Evolutionary conservation across 768 basidiomycete genomes (phyloP), one percentile per base, ranked within the genome.

Genomic region (Clavaria fumosa): DNA sequence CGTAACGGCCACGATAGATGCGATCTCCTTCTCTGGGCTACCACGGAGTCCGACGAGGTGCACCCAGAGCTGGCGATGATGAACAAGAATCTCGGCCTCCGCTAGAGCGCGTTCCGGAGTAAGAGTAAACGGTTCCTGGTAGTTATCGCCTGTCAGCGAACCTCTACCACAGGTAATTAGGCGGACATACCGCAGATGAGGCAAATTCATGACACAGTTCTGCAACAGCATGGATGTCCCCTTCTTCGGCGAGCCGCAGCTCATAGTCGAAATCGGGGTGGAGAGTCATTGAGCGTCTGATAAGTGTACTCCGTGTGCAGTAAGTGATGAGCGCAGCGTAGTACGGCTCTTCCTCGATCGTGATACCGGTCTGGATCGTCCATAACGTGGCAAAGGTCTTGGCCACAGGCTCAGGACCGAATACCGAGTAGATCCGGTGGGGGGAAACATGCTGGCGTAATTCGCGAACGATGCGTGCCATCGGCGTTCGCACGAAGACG

Each of bases 1-100:
- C 7, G 71, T 69, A 1, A 61, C 55, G 7, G 68, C 69, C 12
- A 71, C 66, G 26, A 75, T 62, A 23, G 57, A 70, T 2, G 73
- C 68, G 10, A 63, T 56, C 22, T 61, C 53, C 24, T 55, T 40
- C 0, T 30, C 21, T 3, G 49, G 41, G 7, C 15, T 44, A 4
- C 34, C 37, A 14, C 22, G 14, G 12, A 31, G 36, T 10, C 64
- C 53, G 42, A 61, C 50, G 5, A 37, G 18, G 42, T 64, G 67
- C 1, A 72, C 62, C 68, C 69, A 75, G 1, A 60, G 53, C 27
- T 61, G 53, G 5, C 49, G 23, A 10, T 62, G 53, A 3, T 28
- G 35, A 31, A 74, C 60, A 40, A 72, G 40, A 5, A 53, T 31
- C 4, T 19, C 40, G 3, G 71, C 70, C 45, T 73, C 71, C 31